A percentile compares a stretch with the other conserved stretches of the same genome.
These are phyloP conservation scores for Termitomyces sp. DNA, from an alignment of 768 basidiomycete species.

Conservation along the genomic window DNA sequence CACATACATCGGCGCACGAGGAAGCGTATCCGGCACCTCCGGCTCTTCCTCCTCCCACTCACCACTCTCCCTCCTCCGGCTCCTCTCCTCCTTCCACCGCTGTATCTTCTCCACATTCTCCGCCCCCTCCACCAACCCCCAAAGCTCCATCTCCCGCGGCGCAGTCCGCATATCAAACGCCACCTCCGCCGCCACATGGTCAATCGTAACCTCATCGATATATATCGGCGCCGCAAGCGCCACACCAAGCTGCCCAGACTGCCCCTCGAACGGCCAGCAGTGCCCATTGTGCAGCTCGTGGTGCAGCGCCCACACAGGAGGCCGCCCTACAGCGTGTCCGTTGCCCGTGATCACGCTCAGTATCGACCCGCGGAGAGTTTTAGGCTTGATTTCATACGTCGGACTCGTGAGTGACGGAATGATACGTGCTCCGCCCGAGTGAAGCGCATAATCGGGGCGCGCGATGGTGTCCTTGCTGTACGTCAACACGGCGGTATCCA, in stretches of 20 bases:
- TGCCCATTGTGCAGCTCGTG: constrained; percentile 78
- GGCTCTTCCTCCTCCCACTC: constrained; percentile 27
- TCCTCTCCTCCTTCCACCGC: constrained; percentile 48
- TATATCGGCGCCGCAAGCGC: constrained; percentile 68
- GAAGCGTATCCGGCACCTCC: constrained; percentile 45
- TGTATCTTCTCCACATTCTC: constrained; percentile 63
- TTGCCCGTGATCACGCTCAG: constrained; percentile 56
- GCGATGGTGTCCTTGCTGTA: constrained; percentile 75
- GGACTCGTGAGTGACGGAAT: constrained; percentile 80
- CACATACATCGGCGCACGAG: constrained; percentile 43
- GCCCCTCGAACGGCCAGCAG: constrained; percentile 91
- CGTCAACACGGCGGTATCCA: constrained; percentile 67
- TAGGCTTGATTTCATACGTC: constrained; percentile 66
- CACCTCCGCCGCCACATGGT: constrained; percentile 82
- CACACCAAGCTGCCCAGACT: constrained; percentile 79
- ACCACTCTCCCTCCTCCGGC: constrained; percentile 25
- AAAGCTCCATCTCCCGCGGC: constrained; percentile 84
- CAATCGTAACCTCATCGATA: constrained; percentile 77
- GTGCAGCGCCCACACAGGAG: constrained; percentile 85
- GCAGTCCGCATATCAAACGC: constrained; percentile 79
- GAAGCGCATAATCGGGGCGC: constrained; percentile 80
- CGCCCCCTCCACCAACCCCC: constrained; percentile 80
- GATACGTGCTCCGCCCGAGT: constrained; percentile 74
- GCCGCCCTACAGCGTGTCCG: constrained; percentile 62
- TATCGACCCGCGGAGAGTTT: constrained; percentile 41